Evolutionary conservation across 257 asterid species (phyloP), one percentile per base, ranked within the genome.

Genomic region (Knoxia roxburghii): DNA sequence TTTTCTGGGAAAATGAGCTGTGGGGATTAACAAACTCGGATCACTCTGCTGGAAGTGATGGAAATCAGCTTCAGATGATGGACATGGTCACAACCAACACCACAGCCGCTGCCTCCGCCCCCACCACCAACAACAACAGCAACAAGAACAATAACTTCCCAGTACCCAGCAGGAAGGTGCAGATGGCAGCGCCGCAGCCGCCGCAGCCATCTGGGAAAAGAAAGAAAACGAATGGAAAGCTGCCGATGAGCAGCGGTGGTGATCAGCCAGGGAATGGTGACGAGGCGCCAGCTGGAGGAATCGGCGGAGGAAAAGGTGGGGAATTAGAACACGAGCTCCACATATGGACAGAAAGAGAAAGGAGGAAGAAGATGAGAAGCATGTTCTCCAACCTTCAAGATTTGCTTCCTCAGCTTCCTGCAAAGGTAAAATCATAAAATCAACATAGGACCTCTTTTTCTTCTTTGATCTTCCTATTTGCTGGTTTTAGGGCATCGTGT

Each of bases 311-410:
- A 10, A 48, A 33, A 27, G 70, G 52, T 4, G 73, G 69, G 43
- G 87, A 73, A 61, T 61, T 80, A 1, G 95, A 87, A 50, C 91
- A 86, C 48, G 93, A 86, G 79, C 21, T 84, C 77, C 97, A 86
- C 52, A 86, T 81, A 74, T 82, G 82, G 89, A 92, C 95, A 0
- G 95, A 89, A 76, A 89, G 97, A 64, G 94, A 89, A 69, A 83
- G 96, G 68, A 87, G 97, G 71, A 92, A 89, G 77, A 92, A 83
- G 87, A 92, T 92, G 97, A 77, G 91, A 56, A 78, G 77, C 76
- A 82, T 83, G 91, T 92, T 89, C 63, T 60, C 82, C 8, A 85
- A 59, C 77, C 97, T 92, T 66, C 97, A 86, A 70, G 82, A 84
- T 75, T 76, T 92, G 83, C 89, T 92, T 57, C 96, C 97, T 66